Evolutionary conservation across 495 filamentous ascomycete genomes (phyloP).

Genomic region (Aspergillus cavernicola): DNA sequence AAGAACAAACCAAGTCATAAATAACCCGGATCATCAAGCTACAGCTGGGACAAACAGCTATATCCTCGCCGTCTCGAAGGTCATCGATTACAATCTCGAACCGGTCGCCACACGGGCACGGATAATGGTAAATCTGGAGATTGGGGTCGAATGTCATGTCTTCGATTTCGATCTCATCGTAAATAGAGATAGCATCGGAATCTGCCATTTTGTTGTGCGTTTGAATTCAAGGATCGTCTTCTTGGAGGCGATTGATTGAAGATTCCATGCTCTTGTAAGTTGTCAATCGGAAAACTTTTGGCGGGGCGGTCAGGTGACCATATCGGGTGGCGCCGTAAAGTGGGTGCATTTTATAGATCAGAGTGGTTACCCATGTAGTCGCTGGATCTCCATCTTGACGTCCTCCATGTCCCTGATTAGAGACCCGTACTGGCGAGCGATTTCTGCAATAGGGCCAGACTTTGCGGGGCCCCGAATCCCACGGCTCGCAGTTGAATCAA

Average conservation of each 20-base stretch:
- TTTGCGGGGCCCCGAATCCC: constrained; percentile 21
- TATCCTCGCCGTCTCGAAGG: constrained; percentile 81
- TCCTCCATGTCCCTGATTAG: constrained; percentile 52
- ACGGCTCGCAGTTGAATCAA: constrained; percentile 16
- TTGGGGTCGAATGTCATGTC: constrained; percentile 91
- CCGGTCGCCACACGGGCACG: constrained; percentile 94
- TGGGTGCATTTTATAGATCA: neutral
- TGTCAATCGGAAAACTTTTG: constrained; percentile 29
- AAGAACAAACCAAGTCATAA: constrained; percentile 70
- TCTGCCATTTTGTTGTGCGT: constrained; percentile 54
- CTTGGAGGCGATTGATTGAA: neutral
- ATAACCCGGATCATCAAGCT: constrained; percentile 95
- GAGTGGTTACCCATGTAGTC: constrained; percentile 31
- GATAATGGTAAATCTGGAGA: constrained; percentile 87
- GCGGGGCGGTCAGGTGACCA: constrained; percentile 30
- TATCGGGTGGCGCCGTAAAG: no score
- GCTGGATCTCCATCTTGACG: constrained; percentile 54
- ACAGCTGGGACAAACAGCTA: constrained; percentile 94
- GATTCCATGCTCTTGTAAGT: no score
- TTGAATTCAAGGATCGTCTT: neutral
- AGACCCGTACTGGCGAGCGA: constrained; percentile 56
- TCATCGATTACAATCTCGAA: constrained; percentile 90
- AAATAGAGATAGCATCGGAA: constrained; percentile 68
- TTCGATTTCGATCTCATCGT: constrained; percentile 99
- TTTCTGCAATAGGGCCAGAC: constrained; percentile 53